A percentile compares a stretch with the other conserved stretches of the same genome.
These are phyloP conservation scores for Suhomyces atakaporum DNA, from an alignment of 1,139 yeast genomes.

Conservation along the genomic window DNA sequence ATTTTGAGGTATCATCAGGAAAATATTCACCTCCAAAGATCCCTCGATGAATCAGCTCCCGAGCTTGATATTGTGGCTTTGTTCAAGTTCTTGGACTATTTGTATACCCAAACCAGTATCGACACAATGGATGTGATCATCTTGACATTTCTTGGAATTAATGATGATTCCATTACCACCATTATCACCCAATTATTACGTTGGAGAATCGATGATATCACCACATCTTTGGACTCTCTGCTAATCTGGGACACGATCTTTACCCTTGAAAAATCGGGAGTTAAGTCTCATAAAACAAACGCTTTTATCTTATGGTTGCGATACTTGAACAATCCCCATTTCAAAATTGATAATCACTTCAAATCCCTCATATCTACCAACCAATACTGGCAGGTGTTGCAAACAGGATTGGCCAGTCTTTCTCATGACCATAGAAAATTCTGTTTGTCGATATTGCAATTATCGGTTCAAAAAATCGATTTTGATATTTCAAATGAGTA, in stretches of 20 bases:
- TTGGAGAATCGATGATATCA: conserved; percentile 47
- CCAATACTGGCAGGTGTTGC: conserved; percentile 62
- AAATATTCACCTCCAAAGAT: not conserved
- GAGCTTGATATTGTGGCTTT: conserved; percentile 13
- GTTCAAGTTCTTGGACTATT: conserved; percentile 20
- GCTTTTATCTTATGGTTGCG: conserved; percentile 60
- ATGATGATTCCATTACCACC: conserved; percentile 34
- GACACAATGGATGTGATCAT: conserved; percentile 28
- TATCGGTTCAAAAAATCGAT: conserved; percentile 53
- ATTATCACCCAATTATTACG: conserved; percentile 42
- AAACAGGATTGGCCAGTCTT: conserved; percentile 54
- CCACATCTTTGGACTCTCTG: conserved; percentile 21
- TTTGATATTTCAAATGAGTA: conserved; percentile 40
- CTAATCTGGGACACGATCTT: conserved; percentile 51
- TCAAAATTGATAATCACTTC: conserved; percentile 25
- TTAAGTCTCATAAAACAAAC: conserved; percentile 39
- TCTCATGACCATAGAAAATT: conserved; percentile 74
- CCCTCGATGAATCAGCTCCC: conserved; percentile 6
- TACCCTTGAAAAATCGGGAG: conserved; percentile 29
- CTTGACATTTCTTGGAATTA: conserved; percentile 32
- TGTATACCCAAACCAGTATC: conserved; percentile 15
- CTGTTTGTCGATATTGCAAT: conserved; percentile 65
- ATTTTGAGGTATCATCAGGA: too few relatives aligned
- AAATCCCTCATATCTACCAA: conserved; percentile 32
- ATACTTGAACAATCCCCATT: conserved; percentile 32